Evolutionary conservation across 495 filamentous ascomycete species (phyloP).

Genomic region (Talaromyces trachyspermus): DNA sequence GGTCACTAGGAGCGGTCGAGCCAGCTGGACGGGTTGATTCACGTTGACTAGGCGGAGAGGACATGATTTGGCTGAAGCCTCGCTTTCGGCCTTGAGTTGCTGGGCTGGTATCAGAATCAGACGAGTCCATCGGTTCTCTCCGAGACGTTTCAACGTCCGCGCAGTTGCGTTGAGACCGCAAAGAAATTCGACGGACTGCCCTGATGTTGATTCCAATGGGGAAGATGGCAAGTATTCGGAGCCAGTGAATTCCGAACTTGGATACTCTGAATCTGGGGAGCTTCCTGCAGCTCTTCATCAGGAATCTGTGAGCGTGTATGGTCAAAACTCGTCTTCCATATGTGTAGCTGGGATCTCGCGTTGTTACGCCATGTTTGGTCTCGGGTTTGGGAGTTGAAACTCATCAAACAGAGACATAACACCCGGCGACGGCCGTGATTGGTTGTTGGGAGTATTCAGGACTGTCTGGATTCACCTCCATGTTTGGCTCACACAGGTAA

Average conservation of each 20-base stretch:
- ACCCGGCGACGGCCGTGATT: conserved; percentile 16
- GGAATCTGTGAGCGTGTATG: conserved; percentile 17
- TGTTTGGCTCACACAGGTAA: conserved; percentile 25
- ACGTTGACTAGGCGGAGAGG: conserved; percentile 12
- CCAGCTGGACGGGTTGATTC: not conserved
- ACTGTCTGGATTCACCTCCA: conserved; percentile 16
- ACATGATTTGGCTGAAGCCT: conserved; percentile 17
- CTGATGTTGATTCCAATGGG: conserved; percentile 8
- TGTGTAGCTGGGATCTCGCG: conserved; percentile 10
- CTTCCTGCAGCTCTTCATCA: conserved; percentile 13
- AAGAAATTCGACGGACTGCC: conserved; percentile 13
- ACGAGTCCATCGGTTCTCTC: conserved; percentile 11
- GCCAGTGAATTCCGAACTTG: conserved; percentile 11
- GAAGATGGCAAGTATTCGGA: conserved; percentile 7
- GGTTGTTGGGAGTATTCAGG: not conserved
- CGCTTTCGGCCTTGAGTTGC: conserved; percentile 18
- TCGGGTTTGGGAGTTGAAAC: conserved; percentile 15
- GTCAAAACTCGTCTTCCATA: conserved; percentile 21
- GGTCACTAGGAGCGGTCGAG: not conserved
- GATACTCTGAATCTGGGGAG: conserved; percentile 10
- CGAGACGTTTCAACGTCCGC: conserved; percentile 5
- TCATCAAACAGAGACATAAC: conserved; percentile 25
- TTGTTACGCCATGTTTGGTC: conserved; percentile 27
- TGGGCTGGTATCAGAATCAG: conserved; percentile 18
- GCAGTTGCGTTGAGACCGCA: conserved; percentile 17